Evolutionary conservation across 2,329 filamentous ascomycete species (phyloP).

Genomic region (Apiospora koreana): DNA sequence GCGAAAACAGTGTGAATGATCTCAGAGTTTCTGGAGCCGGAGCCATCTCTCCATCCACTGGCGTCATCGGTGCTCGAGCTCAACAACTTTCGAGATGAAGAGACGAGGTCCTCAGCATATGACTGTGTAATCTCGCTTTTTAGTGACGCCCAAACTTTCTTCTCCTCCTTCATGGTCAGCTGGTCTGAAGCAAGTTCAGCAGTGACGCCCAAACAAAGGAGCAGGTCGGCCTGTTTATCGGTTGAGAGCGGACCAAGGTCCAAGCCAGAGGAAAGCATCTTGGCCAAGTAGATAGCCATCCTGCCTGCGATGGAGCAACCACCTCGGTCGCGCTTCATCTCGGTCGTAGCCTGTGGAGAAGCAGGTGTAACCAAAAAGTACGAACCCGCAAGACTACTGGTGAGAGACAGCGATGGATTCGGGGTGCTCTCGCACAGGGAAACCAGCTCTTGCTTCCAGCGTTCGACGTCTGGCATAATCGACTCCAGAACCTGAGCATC

Average conservation of each 20-base stretch:
- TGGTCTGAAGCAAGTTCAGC: conserved; percentile 56
- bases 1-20: conserved; percentile 44
- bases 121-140: conserved; percentile 34
- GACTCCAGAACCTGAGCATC: conserved; percentile 30
- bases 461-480: conserved; percentile 62
- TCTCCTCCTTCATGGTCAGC: conserved; percentile 43
- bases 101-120: conserved; percentile 46
- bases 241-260: conserved; percentile 40
- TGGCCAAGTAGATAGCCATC: conserved; percentile 70
- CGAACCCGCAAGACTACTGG: conserved; percentile 70
- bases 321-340: conserved; percentile 57
- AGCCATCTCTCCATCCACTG: conserved; percentile 39
- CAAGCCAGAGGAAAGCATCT: conserved; percentile 51
- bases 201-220: conserved; percentile 54
- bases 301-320: conserved; percentile 74
- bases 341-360: conserved; percentile 16
- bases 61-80: conserved; percentile 34
- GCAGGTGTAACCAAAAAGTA: conserved; percentile 59
- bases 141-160: conserved; percentile 49
- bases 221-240: conserved; percentile 47
- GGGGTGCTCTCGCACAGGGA: conserved; percentile 54
- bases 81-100: conserved; percentile 41
- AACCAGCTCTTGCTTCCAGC: conserved; percentile 67
- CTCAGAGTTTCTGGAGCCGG: conserved; percentile 33
- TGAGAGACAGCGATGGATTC: conserved; percentile 70